Conservation (phyloP, 2,329 filamentous ascomycete species). For the Ceratocystiopsis sp. region DNA sequence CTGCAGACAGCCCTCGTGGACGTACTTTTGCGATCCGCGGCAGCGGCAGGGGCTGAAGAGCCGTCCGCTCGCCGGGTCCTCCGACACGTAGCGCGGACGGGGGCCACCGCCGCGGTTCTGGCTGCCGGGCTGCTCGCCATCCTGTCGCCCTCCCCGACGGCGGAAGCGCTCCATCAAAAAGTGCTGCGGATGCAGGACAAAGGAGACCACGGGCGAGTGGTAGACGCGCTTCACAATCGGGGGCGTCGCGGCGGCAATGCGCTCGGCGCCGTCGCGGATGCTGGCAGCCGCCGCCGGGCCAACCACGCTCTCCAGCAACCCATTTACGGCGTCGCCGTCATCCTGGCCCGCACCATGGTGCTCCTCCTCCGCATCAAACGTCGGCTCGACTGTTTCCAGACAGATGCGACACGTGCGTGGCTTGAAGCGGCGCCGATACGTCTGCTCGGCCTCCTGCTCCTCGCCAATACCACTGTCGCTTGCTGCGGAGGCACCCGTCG, state of each 20-base stretch:
- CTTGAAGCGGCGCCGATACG: constrained; percentile 34
- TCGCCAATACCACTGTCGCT: too few species aligned
- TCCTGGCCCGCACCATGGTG: background rate
- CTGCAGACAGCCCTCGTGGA: constrained; percentile 80
- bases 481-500: too few species aligned
- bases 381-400: constrained; percentile 46
- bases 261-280: background rate
- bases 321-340: background rate
- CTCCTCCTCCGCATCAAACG: constrained; percentile 20
- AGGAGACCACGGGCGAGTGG: too few species aligned
- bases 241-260: too few species aligned
- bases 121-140: too few species aligned
- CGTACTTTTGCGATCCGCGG: constrained; percentile 83
- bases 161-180: too few species aligned
- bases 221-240: too few species aligned
- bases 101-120: too few species aligned
- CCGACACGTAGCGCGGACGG: constrained; percentile 44
- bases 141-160: too few species aligned
- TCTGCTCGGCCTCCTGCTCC: constrained; percentile 1
- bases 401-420: constrained; percentile 79
- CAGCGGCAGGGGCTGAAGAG: constrained; percentile 83
- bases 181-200: too few species aligned
- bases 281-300: background rate
- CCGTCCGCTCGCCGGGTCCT: constrained; percentile 56
- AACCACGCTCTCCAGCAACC: constrained; percentile 3